Conservation (phyloP, 495 filamentous ascomycete genomes). For the Amorphotheca resinae region DNA sequence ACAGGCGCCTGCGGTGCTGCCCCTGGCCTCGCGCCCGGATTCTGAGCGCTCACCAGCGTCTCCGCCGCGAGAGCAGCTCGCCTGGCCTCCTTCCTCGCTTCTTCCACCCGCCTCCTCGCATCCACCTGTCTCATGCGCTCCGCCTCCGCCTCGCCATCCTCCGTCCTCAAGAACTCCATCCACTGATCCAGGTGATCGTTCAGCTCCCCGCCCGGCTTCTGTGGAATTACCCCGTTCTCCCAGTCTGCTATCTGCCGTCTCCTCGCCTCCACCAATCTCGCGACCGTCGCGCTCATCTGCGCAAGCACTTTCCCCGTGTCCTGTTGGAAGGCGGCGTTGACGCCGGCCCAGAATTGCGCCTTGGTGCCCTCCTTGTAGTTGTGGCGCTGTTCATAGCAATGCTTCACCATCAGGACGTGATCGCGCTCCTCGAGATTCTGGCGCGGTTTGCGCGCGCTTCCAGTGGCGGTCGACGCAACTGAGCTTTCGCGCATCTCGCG, state of each 20-base stretch:
- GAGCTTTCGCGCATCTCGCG: slow-evolving; percentile 21
- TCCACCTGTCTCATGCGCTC: slow-evolving; percentile 21
- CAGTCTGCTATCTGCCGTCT: slow-evolving; percentile 20
- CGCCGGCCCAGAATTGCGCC: slow-evolving; percentile 19
- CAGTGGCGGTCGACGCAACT: slow-evolving; percentile 10
- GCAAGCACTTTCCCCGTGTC: slow-evolving; percentile 20
- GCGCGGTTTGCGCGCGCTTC: slow-evolving; percentile 18
- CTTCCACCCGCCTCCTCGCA: slow-evolving; percentile 15
- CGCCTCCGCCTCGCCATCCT: slow-evolving; percentile 20
- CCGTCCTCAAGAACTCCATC: slow-evolving; percentile 19
- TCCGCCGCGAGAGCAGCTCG: slow-evolving; percentile 20
- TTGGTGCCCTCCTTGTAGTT: slow-evolving; percentile 20
- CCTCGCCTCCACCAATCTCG: slow-evolving; percentile 17
- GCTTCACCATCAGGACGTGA: slow-evolving; percentile 20
- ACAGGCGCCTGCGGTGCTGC: background rate
- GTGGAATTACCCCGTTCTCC: slow-evolving; percentile 20
- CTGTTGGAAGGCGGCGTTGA: slow-evolving; percentile 17
- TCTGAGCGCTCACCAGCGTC: slow-evolving; percentile 1
- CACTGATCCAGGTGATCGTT: slow-evolving; percentile 17
- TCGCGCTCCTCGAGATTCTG: slow-evolving; percentile 21
- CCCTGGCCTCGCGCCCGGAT: background rate
- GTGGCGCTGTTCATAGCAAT: slow-evolving; percentile 17
- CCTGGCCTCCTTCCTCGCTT: slow-evolving; percentile 18
- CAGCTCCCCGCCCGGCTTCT: slow-evolving; percentile 18
- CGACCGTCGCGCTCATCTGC: slow-evolving; percentile 22